A percentile compares a stretch with the other conserved stretches of the same genome.
These are phyloP conservation scores for Dothistroma pini DNA, from an alignment of 2,329 filamentous ascomycete genomes.

Conservation along the genomic window DNA sequence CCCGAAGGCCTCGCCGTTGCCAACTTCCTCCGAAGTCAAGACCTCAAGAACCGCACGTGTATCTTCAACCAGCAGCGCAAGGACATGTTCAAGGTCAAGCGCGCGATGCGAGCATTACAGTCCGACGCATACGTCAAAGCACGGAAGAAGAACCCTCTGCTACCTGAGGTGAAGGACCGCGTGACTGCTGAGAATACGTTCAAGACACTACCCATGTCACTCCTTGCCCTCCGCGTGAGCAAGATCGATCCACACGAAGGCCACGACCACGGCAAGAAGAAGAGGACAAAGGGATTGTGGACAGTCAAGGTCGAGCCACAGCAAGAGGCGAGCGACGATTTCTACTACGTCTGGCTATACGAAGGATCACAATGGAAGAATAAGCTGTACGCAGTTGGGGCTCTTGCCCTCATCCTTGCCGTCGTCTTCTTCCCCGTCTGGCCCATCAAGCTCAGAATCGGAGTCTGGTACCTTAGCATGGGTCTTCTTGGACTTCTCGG, in stretches of 20 bases:
- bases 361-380: slow-evolving; percentile 92
- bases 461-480: slow-evolving; percentile 97
- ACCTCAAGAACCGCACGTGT: slow-evolving; percentile 84
- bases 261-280: slow-evolving; percentile 62
- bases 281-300: slow-evolving; percentile 94
- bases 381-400: slow-evolving; percentile 83
- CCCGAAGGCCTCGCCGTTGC: slow-evolving; percentile 86
- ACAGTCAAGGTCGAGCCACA: slow-evolving; percentile 94
- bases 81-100: slow-evolving; percentile 98
- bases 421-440: slow-evolving; percentile 94
- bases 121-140: slow-evolving; percentile 89
- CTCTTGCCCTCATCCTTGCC: slow-evolving; percentile 77
- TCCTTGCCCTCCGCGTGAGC: slow-evolving; percentile 83
- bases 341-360: slow-evolving; percentile 97
- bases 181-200: slow-evolving; percentile 88
- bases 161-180: slow-evolving; percentile 84
- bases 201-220: slow-evolving; percentile 89
- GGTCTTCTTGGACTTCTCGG: slow-evolving; percentile 85
- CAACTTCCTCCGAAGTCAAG: slow-evolving; percentile 77
- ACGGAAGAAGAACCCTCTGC: slow-evolving; percentile 78
- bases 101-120: slow-evolving; percentile 84
- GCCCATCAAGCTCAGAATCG: slow-evolving; percentile 85
- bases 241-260: slow-evolving; percentile 79
- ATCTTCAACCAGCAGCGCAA: slow-evolving; percentile 95
- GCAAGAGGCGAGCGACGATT: slow-evolving; percentile 79